Evolutionary conservation across 257 asterid species (phyloP).

Genomic region (Nicotiana otophora): DNA sequence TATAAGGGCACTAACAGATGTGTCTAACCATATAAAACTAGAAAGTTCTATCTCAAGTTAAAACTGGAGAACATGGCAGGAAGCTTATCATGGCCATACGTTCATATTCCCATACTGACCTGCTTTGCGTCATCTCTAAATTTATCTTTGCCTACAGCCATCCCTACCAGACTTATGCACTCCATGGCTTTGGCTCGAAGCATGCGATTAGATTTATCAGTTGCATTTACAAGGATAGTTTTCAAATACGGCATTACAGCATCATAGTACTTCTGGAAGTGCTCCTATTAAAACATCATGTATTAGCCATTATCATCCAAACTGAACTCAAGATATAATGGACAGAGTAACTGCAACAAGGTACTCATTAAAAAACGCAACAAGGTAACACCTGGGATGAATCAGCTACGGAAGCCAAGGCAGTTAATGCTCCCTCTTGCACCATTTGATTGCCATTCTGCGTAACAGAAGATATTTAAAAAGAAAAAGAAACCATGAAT

Average conservation of each 20-base stretch:
- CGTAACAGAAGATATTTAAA: conserved; percentile 21
- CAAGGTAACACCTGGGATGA: conserved; percentile 66
- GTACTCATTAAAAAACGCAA: neutral
- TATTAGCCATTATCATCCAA: conserved; percentile 13
- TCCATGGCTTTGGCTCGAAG: conserved; percentile 98
- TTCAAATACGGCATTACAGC: conserved; percentile 92
- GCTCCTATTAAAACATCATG: conserved; percentile 40
- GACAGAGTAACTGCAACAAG: conserved; percentile 5
- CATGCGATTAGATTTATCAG: conserved; percentile 84
- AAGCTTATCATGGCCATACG: neutral
- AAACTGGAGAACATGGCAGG: neutral
- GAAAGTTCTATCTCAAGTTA: neutral
- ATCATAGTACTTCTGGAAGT: conserved; percentile 79
- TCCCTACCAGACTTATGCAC: conserved; percentile 92
- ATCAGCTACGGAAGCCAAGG: conserved; percentile 96
- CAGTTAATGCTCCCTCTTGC: conserved; percentile 95
- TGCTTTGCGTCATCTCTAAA: conserved; percentile 88
- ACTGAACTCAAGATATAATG: neutral
- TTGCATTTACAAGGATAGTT: conserved; percentile 78
- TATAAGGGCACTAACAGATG: neutral
- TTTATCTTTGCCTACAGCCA: conserved; percentile 93
- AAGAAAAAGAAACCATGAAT: neutral
- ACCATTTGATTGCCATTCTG: conserved; percentile 98
- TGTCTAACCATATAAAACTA: neutral
- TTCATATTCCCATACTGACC: conserved; percentile 29